phyloP scores from a whole-genome alignment of 805 yeast genomes.

The Starmerella ratchasimensis region DNA sequence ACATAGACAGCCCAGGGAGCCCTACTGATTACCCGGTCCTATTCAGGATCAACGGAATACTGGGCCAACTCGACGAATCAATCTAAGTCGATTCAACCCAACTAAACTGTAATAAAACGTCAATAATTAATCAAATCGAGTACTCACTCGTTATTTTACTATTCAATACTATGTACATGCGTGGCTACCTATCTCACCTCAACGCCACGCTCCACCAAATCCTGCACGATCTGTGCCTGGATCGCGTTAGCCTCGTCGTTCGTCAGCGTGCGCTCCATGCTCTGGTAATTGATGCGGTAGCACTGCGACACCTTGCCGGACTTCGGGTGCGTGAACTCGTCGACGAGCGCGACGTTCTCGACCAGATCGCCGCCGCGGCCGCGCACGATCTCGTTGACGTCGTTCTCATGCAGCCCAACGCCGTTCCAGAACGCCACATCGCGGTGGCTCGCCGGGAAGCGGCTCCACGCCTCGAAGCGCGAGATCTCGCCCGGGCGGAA shows the following conservation, averaged over 20 bases:
- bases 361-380: conserved; percentile 70
- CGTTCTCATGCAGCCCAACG: conserved; percentile 59
- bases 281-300: conserved; percentile 82
- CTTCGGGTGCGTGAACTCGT: conserved; percentile 76
- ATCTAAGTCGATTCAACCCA: too few species aligned
- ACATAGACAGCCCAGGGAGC: too few species aligned
- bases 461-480: conserved; percentile 76
- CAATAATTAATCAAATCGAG: too few species aligned
- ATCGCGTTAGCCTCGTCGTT: conserved; percentile 68
- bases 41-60: too few species aligned
- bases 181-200: conserved; percentile 1
- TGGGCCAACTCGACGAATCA: too few species aligned
- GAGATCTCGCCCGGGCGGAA: conserved; percentile 51
- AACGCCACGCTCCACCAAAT: conserved; percentile 37
- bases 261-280: conserved; percentile 86
- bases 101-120: too few species aligned
- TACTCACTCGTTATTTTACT: too few species aligned
- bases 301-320: conserved; percentile 65
- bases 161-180: too few species aligned
- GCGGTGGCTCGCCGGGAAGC: conserved; percentile 72
- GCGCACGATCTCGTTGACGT: conserved; percentile 86
- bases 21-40: too few species aligned
- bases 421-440: conserved; percentile 87
- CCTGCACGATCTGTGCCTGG: conserved; percentile 50
- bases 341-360: conserved; percentile 67